Evolutionary conservation across 495 filamentous ascomycete genomes (phyloP).

Genomic region (Hypoxylon lienhwacheense): DNA sequence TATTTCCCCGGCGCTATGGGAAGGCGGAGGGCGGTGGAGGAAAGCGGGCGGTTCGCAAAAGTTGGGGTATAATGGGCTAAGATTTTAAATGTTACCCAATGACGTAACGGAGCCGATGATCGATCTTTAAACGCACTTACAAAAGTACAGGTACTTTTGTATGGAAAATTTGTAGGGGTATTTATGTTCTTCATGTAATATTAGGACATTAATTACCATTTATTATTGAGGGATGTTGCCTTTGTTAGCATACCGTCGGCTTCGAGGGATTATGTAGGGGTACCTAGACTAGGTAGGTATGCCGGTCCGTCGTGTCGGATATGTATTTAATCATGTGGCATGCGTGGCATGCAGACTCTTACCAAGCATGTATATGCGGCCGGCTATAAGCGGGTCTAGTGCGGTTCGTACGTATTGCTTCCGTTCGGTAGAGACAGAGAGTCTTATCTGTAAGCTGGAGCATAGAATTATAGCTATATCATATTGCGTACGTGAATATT

Average conservation of each 20-base stretch:
- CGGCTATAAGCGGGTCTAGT: too few species aligned
- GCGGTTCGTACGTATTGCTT: too few species aligned
- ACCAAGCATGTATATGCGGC: too few species aligned
- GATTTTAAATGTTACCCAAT: slow-evolving; percentile 16
- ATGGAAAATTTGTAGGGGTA: background rate
- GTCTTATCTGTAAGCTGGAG: too few species aligned
- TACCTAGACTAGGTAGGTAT: too few species aligned
- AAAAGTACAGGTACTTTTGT: background rate
- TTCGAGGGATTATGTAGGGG: too few species aligned
- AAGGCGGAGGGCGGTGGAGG: slow-evolving; percentile 14
- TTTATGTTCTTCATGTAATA: slow-evolving; percentile 8
- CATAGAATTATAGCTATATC: too few species aligned
- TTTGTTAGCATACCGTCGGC: too few species aligned
- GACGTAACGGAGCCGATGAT: too few species aligned
- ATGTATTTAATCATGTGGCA: slow-evolving; percentile 24
- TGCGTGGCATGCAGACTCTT: slow-evolving; percentile 14
- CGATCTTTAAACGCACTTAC: too few species aligned
- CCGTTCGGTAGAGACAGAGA: too few species aligned
- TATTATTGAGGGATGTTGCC: background rate
- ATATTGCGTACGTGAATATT: slow-evolving; percentile 1
- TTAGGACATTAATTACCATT: slow-evolving; percentile 3
- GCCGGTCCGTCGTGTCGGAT: slow-evolving; percentile 18
- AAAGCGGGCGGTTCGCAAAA: slow-evolving; percentile 7
- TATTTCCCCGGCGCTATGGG: slow-evolving; percentile 7
- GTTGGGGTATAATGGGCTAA: slow-evolving; percentile 19